Evolutionary conservation across 768 basidiomycete genomes (phyloP), one percentile per base, ranked within the genome.

Genomic region (Amanita phalloides): DNA sequence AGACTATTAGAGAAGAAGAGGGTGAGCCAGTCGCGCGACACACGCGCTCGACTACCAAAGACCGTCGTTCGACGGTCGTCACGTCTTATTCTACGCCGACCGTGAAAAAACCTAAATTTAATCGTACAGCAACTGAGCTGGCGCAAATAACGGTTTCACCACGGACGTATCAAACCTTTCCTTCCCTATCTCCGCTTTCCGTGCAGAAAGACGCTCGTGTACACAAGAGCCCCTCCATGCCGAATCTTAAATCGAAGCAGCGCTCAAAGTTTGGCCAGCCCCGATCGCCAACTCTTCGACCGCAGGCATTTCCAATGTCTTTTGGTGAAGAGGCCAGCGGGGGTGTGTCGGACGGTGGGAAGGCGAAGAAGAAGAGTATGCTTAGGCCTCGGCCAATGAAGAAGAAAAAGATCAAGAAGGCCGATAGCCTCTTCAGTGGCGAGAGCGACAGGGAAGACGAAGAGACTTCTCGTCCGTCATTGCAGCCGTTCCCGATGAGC

Each of bases 401-500:
- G 54, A 74, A 71, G 55, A 70, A 54, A 11, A 74, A 60, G 59
- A 72, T 60, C 23, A 71, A 64, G 52, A 59, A 56, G 26, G 49
- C 44, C 5, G 6, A 11, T 25, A 21, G 21, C 33, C 28, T 45
- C 25, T 17, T 21, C 48, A 49, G 28, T 28, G 37, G 37, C 30
- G 43, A 43, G n/a, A 25, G 28, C 30, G 21, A 43, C 39, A 48
- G 55, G 47, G 42, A 39, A 35, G n/a, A 60, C 52, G 28, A 49
- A 25, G 2, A 37, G 6, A 35, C 49, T 30, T 32, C 39, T 39
- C 60, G 56, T 30, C 53, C 51, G 30, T 57, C 58, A 49, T 55
- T 52, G 1, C 39, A 62, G 32, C 60, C 56, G 7, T 70, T 69
- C 48, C 68, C 68, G 11, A 73, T 83, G 77, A 71, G 64, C 46